Base-by-base conservation (phyloP, 192 early-diverging fungal genomes). In the Dissophora globulifera region DNA sequence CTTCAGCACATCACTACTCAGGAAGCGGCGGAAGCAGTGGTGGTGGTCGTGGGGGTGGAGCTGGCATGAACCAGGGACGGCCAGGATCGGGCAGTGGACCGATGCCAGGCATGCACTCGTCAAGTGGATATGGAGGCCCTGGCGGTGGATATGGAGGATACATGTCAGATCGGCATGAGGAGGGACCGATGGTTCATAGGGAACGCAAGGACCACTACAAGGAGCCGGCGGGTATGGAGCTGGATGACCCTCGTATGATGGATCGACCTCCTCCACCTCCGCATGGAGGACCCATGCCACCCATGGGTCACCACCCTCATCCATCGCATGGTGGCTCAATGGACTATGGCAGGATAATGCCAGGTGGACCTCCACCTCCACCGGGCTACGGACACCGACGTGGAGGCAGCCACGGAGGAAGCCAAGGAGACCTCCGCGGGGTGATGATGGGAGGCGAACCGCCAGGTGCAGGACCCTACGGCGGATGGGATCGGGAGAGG, bases 331-430 rank as follows among this genome's bases (percentile, higher is more conserved):
- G 70, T 40, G 67, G 71, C 38, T 76, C 72, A 0, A 76, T 76
- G 46, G 72, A 76, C 25, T 76, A 76, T 62, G 72, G 72, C 5
- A 65, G 72, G 17, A 60, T 76, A 58, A 76, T 76, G 58, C 72
- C 72, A 22, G 72, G 72, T 11, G 63, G 63, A 23, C 63, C 72
- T 20, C 58, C 71, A 17, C 62, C 71, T 26, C 57, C 61, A 42
- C 61, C 53, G 16, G 38, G 41, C 26, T 74, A 64, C 31, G 55
- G 69, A 25, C 69, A 74, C 42, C 69, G 69, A 26, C 69, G 69
- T 26, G 61, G 69, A 43, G 69, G 72, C n/a, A 61, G 72, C 12
- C 62, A 62, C 26, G 72, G 72, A 32, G 63, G 63, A 31, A 67
- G 72, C 31, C 72, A 76, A 30, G 72, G 71, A 2, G 71, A 76